phyloP scores from a whole-genome alignment of 2,329 filamentous ascomycete species.

The Teratosphaeria nubilosa region DNA sequence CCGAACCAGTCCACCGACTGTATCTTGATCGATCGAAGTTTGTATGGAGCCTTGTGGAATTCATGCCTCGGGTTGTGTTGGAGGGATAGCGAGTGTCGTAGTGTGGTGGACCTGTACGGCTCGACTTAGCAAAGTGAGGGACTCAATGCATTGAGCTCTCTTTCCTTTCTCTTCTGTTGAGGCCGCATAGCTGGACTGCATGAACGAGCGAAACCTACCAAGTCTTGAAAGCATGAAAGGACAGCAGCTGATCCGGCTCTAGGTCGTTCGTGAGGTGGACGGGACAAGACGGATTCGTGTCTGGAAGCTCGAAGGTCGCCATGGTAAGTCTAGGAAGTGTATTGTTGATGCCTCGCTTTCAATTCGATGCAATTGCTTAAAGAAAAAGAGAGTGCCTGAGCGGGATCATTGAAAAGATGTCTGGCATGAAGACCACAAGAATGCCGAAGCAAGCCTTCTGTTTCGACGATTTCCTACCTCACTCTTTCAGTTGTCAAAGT shows the following conservation, averaged over 20 bases:
- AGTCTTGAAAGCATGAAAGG: slow-evolving; percentile 45
- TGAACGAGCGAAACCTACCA: slow-evolving; percentile 28
- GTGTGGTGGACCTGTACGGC: slow-evolving; percentile 27
- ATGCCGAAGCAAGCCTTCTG: too few relatives aligned
- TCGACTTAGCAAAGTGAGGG: neutral
- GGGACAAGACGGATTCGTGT: slow-evolving; percentile 24
- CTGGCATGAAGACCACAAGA: too few relatives aligned
- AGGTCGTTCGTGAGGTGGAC: slow-evolving; percentile 30
- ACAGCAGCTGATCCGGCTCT: slow-evolving; percentile 32
- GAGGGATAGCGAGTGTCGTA: slow-evolving; percentile 38
- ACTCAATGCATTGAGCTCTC: neutral
- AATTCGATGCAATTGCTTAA: neutral
- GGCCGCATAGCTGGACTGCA: neutral
- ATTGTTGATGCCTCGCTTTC: neutral
- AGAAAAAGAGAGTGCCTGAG: too few relatives aligned
- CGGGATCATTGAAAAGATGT: too few relatives aligned
- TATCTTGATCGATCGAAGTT: slow-evolving; percentile 42
- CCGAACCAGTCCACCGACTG: slow-evolving; percentile 47
- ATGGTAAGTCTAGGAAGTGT: slow-evolving; percentile 8
- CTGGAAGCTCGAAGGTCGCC: slow-evolving; percentile 34
- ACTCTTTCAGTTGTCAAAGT: too few relatives aligned
- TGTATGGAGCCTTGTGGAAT: slow-evolving; percentile 43
- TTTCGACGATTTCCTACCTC: too few relatives aligned
- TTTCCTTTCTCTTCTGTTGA: too few relatives aligned
- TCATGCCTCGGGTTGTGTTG: slow-evolving; percentile 39